These are phyloP conservation scores for Pseudopyrenochaeta lycopersici DNA, from an alignment of 2,329 filamentous ascomycete species.

Conservation along the genomic window DNA sequence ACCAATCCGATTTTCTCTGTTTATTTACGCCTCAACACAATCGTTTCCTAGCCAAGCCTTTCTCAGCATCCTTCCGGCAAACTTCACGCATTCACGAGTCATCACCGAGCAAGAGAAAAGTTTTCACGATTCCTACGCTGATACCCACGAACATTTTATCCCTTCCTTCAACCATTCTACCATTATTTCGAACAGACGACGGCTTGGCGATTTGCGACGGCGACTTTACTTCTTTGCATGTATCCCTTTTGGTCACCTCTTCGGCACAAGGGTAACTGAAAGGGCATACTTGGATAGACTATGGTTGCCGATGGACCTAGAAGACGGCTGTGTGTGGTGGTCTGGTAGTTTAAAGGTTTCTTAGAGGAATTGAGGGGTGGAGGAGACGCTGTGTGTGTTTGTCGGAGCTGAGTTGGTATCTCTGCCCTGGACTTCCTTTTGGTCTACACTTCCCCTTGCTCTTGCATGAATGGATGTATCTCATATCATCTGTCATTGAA, in stretches of 20 bases:
- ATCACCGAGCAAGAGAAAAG: slow-evolving; percentile 45
- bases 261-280: slow-evolving; percentile 10
- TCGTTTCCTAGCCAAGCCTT: slow-evolving; percentile 40
- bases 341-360: slow-evolving; percentile 36
- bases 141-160: slow-evolving; percentile 55
- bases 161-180: slow-evolving; percentile 48
- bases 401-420: slow-evolving; percentile 39
- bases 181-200: slow-evolving; percentile 46
- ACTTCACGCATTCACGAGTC: slow-evolving; percentile 50
- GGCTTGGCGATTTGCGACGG: slow-evolving; percentile 48
- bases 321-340: slow-evolving; percentile 46
- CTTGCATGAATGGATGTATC: slow-evolving; percentile 26
- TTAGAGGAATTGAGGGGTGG: slow-evolving; percentile 35
- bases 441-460: slow-evolving; percentile 12
- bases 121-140: slow-evolving; percentile 54
- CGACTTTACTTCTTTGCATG: slow-evolving; percentile 25
- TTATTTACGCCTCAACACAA: slow-evolving; percentile 33
- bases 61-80: slow-evolving; percentile 45
- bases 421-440: slow-evolving; percentile 24
- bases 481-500: slow-evolving; percentile 25
- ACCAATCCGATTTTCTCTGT: slow-evolving; percentile 20
- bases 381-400: slow-evolving; percentile 34
- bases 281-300: slow-evolving; percentile 36
- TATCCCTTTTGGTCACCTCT: slow-evolving; percentile 13
- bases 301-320: slow-evolving; percentile 34